Evolutionary conservation across 2,329 filamentous ascomycete species (phyloP).

Genomic region (Xylaria digitata): DNA sequence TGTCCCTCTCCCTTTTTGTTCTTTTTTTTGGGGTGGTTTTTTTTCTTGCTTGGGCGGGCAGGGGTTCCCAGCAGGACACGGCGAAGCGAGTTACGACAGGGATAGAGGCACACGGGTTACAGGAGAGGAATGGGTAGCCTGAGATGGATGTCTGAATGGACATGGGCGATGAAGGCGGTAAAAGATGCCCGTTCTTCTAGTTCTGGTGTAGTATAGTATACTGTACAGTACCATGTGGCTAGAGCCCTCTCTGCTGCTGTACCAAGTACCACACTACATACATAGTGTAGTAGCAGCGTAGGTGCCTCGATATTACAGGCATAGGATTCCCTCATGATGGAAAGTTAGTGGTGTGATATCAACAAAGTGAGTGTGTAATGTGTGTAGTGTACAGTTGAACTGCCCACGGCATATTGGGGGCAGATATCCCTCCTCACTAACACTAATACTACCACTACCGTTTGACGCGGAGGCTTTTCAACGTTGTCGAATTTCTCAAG

Average conservation of each 20-base stretch:
- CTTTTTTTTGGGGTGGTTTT: constrained; percentile 20
- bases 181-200: constrained; percentile 22
- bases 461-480: not conserved
- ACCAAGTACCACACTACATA: too few relatives aligned
- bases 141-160: constrained; percentile 19
- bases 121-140: constrained; percentile 35
- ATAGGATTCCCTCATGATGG: constrained; percentile 25
- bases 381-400: constrained; percentile 9
- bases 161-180: constrained; percentile 33
- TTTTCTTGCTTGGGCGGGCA: constrained; percentile 12
- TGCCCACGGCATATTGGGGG: constrained; percentile 29
- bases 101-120: constrained; percentile 29
- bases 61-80: constrained; percentile 22
- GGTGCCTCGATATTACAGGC: constrained; percentile 12
- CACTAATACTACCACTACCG: not conserved
- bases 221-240: not conserved
- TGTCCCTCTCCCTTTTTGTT: constrained; percentile 7
- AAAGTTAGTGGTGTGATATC: constrained; percentile 30
- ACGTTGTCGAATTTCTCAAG: constrained; percentile 7
- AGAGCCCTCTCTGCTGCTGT: too few relatives aligned
- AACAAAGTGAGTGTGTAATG: constrained; percentile 24
- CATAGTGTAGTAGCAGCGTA: too few relatives aligned
- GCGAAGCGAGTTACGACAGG: constrained; percentile 33
- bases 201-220: constrained; percentile 11
- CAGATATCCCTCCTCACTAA: not conserved